Percentiles rank a stretch among this genome's conserved stretches.
Conservation (phyloP, 768 basidiomycete genomes). For the Lepiota brunneoincarnata region DNA sequence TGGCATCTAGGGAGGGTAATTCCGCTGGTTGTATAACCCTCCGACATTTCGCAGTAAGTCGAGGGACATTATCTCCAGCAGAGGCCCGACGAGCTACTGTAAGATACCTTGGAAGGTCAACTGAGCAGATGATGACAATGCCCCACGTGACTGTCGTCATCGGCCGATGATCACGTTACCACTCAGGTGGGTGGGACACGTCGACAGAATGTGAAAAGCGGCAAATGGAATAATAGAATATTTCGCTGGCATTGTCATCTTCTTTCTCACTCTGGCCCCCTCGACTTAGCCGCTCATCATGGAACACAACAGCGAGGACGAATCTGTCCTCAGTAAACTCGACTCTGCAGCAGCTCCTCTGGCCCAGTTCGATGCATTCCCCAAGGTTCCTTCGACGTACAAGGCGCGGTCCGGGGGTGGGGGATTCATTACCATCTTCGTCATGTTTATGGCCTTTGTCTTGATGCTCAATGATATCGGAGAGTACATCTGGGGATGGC, state of each 20-base stretch:
- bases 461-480: conserved; percentile 86
- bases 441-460: conserved; percentile 62
- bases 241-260: conserved; percentile 10
- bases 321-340: conserved; percentile 53
- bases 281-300: neutral
- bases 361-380: conserved; percentile 81
- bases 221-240: conserved; percentile 4
- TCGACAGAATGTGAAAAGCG: conserved; percentile 1
- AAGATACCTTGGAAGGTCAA: neutral
- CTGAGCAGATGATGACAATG: neutral
- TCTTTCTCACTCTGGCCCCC: neutral
- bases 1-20: no score
- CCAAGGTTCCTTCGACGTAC: conserved; percentile 81
- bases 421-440: conserved; percentile 77
- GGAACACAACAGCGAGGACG: conserved; percentile 6
- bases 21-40: no score
- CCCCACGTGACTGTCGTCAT: conserved; percentile 1
- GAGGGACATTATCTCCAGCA: no score
- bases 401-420: conserved; percentile 75
- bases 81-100: no score
- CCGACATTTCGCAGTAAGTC: no score
- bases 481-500: conserved; percentile 94
- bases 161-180: conserved; percentile 7
- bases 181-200: conserved; percentile 4
- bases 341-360: conserved; percentile 67